Percentiles rank a stretch among this genome's conserved stretches.
phyloP scores from a whole-genome alignment of 805 yeast species.

The Yueomyces sinensis region DNA sequence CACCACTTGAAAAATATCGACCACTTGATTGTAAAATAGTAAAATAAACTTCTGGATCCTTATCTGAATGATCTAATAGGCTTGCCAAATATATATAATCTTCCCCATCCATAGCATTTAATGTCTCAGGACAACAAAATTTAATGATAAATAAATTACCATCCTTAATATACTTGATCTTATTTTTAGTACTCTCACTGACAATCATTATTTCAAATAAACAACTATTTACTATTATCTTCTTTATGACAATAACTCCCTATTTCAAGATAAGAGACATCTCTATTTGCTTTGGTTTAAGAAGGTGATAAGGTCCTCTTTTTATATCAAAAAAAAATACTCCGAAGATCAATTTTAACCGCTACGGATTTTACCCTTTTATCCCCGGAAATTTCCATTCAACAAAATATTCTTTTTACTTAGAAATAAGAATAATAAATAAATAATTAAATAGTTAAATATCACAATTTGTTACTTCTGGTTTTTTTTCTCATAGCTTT shows the following conservation, averaged over 20 bases:
- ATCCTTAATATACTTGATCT: constrained; percentile 7
- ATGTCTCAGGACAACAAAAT: constrained; percentile 43
- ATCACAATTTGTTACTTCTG: constrained; percentile 8
- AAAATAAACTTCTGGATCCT: constrained; percentile 43
- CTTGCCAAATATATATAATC: constrained; percentile 52
- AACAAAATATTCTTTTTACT: too few species aligned
- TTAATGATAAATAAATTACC: constrained; percentile 44
- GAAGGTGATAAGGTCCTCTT: too few species aligned
- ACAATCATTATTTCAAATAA: too few species aligned
- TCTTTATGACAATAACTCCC: too few species aligned
- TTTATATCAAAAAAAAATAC: too few species aligned
- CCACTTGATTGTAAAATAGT: constrained; percentile 66
- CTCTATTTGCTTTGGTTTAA: too few species aligned
- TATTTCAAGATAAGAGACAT: too few species aligned
- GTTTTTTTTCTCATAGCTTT: constrained; percentile 6
- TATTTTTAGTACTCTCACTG: background rate
- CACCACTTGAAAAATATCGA: constrained; percentile 74
- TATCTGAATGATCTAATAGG: constrained; percentile 47
- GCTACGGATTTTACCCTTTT: too few species aligned
- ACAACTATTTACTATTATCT: too few species aligned
- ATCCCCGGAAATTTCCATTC: too few species aligned
- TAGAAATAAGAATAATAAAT: background rate
- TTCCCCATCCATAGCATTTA: constrained; percentile 54
- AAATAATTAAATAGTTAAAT: background rate
- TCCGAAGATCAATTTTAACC: too few species aligned